Base-by-base conservation (phyloP, 441 rosid genomes). In the Populus hybrid region DNA sequence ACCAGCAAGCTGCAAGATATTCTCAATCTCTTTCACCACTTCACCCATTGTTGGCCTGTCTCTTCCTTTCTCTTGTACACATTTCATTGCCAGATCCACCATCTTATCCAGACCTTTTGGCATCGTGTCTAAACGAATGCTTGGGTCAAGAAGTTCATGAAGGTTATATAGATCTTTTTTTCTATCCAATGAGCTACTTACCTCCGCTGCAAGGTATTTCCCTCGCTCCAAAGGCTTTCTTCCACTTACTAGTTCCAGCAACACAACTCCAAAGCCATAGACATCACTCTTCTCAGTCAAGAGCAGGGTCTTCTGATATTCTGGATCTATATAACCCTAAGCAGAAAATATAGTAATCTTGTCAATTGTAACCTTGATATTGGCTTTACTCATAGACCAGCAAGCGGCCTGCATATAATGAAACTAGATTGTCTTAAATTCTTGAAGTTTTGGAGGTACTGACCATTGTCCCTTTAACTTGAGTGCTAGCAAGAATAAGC, bases 241-340 rank as follows among this genome's bases (percentile, higher is more conserved):
- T 66, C 87, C 91, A 0, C 94, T 87, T 66, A 89, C 30, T 72
- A 95, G 78, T 82, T 95, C 97, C 72, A 95, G 70, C 91, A 93
- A 80, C 72, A 91, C 82, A 74, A 95, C 91, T 72, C 99, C 97
- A 67, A 89, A 95, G 69, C 98, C 89, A 61, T 93, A 95, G 16
- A 95, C 91, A 67, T 95, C 98, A 16, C 98, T 93, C 87, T 95
- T 93, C 82, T 95, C 98, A 0, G 97, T 95, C 81, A 93, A 81
- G 75, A 88, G 96, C 34, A 93, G 91, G 1, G 96, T 91, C 91
- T 89, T 90, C 85, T 89, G 88, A 75, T 91, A 93, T 77, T 94
- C 98, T 0, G 99, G 98, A 86, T 94, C 98, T 90, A 94, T 50
- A 75, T 93, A 88, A 16, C 95, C 93, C 93, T 91, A 0, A 9